Evolutionary conservation across 192 early-diverging fungal genomes (phyloP).

Genomic region (Coemansia asiatica): DNA sequence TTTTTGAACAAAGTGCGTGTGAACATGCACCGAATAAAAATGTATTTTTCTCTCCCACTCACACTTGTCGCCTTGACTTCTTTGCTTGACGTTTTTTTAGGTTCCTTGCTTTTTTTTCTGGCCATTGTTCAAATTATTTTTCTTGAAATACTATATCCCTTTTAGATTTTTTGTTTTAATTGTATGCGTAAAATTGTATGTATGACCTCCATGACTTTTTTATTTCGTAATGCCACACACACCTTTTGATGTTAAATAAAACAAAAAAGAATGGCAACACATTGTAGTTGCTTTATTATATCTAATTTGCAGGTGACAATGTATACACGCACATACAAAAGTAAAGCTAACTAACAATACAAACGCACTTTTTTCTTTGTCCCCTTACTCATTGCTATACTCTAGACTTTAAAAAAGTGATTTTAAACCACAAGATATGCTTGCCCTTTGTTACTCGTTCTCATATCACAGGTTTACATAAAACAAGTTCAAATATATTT

Average conservation of each 20-base stretch:
- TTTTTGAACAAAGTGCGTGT: background rate
- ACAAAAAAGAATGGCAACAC: background rate
- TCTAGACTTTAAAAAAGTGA: background rate
- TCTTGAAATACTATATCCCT: background rate
- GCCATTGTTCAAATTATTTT: background rate
- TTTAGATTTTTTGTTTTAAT: background rate
- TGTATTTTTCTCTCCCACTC: background rate
- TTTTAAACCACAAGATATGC: background rate
- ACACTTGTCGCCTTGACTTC: background rate
- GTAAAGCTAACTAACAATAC: too few relatives aligned
- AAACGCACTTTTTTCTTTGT: background rate
- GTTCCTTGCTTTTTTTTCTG: background rate
- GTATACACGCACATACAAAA: background rate
- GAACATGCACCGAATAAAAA: background rate
- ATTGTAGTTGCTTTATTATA: background rate
- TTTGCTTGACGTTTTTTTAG: background rate
- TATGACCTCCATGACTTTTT: background rate
- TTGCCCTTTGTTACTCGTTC: background rate
- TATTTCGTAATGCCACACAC: background rate
- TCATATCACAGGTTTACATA: background rate
- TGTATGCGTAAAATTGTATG: background rate
- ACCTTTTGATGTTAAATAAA: background rate
- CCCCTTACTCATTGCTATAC: background rate
- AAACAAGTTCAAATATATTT: background rate
- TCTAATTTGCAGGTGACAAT: constrained; percentile 2